Evolutionary conservation across 1,139 yeast species (phyloP), one percentile per base, ranked within the genome.

Genomic region (Pichia sp.): DNA sequence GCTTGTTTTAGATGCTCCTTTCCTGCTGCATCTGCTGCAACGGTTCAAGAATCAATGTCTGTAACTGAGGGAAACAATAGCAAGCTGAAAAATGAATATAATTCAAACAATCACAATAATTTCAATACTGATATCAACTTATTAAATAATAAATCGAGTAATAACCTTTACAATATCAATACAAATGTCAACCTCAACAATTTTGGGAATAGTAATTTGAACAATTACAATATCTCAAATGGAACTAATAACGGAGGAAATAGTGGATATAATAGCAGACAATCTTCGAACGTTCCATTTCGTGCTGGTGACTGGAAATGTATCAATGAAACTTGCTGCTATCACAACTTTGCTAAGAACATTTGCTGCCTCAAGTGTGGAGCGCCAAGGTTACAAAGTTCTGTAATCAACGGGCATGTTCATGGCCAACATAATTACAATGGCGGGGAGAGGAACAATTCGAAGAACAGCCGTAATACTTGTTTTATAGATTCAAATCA

Each of bases 221-320:
- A 45, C 21, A 44, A 39, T 26, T 53, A 48, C 49, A 31, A 48
- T 46, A 46, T 48, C 26, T 41, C 11, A 5, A 17, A 28, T 28
- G 31, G 31, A 11, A 49, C 48, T 33, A 43, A 45, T 38, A 45
- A 48, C 25, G 39, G 34, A 31, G 40, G 40, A 19, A 47, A 43
- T 31, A 43, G 35, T 32, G 43, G 39, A 34, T 42, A 39, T 26
- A 46, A 39, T 24, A 50, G 53, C 38, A 34, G 46, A 20, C 52
- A 45, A 31, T 45, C 57, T 9, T 56, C 61, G 35, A 67, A 72
- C 47, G 94, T 88, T 11, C 96, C 96, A 14, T 89, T 89, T 62
- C 74, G 96, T 54, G 96, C 96, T 2, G 96, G 97, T 36, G 97
- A 89, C 62, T 89, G 96, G 96, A 88, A 86, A 60, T 88, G 96